Conservation (phyloP, 768 basidiomycete genomes). For the Termitomyces sp. region DNA sequence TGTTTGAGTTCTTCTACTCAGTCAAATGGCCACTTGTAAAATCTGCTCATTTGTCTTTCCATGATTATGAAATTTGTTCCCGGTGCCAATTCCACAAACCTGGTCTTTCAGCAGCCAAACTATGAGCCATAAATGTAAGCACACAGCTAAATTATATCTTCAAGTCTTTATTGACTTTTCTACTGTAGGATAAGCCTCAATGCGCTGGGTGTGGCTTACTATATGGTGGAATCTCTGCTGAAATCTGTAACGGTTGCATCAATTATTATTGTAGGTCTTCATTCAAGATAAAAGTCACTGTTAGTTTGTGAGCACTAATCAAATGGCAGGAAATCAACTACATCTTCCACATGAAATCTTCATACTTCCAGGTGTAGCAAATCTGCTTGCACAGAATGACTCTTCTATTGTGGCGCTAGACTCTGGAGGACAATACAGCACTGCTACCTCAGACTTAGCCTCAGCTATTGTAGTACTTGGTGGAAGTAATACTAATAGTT, state of each 20-base stretch:
- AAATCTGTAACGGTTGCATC: background rate
- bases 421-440: background rate
- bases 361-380: background rate
- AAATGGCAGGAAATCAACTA: background rate
- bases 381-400: too few species aligned
- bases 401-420: background rate
- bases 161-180: background rate
- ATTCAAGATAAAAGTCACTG: background rate
- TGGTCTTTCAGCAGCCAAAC: background rate
- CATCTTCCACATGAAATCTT: background rate
- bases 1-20: background rate
- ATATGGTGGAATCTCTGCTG: background rate
- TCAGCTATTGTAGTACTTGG: too few species aligned
- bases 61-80: background rate
- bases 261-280: background rate
- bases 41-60: background rate
- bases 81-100: background rate
- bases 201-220: too few species aligned
- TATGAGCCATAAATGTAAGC: background rate
- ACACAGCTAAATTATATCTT: background rate
- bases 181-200: background rate
- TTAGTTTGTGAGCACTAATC: background rate
- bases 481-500: too few species aligned
- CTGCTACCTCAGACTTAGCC: too few species aligned
- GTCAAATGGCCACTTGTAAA: background rate